Evolutionary conservation across 1,284 basidiomycete genomes (phyloP).

Genomic region (Phellopilus nigrolimitatus): DNA sequence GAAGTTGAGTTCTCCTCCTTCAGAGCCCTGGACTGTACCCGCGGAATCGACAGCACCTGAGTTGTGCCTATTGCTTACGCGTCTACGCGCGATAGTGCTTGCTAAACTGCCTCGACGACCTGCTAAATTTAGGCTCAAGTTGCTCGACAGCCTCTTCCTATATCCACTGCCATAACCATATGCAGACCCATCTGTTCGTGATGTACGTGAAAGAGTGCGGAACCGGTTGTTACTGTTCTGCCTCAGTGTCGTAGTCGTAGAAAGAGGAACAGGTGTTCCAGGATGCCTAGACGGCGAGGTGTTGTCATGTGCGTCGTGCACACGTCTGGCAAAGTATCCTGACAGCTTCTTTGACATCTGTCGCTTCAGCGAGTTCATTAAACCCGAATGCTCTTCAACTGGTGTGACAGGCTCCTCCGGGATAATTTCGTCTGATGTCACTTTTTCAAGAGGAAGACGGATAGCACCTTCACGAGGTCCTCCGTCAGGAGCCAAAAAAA

Average conservation of each 20-base stretch:
- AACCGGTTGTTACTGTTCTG: slow-evolving; percentile 31
- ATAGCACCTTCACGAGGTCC: slow-evolving; percentile 84
- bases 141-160: slow-evolving; percentile 42
- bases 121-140: slow-evolving; percentile 20
- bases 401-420: slow-evolving; percentile 57
- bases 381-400: slow-evolving; percentile 32
- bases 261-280: slow-evolving; percentile 42
- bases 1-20: slow-evolving; percentile 64
- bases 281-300: slow-evolving; percentile 30
- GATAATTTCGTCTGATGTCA: slow-evolving; percentile 40
- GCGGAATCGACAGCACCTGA: slow-evolving; percentile 25
- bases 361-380: slow-evolving; percentile 36
- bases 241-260: slow-evolving; percentile 38
- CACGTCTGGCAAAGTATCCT: slow-evolving; percentile 48
- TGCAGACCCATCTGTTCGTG: slow-evolving; percentile 65
- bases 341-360: slow-evolving; percentile 53
- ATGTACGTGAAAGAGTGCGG: slow-evolving; percentile 49
- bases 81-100: slow-evolving; percentile 44
- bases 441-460: slow-evolving; percentile 73
- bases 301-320: slow-evolving; percentile 34
- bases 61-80: slow-evolving; percentile 40
- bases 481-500: slow-evolving; percentile 89
- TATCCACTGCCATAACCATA: slow-evolving; percentile 66
- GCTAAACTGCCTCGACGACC: slow-evolving; percentile 26
- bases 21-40: slow-evolving; percentile 34